Percentiles rank a stretch among this genome's conserved stretches.
Evolutionary conservation across 2,329 filamentous ascomycete genomes (phyloP).

Genomic region (Trichoderma arundinaceum): DNA sequence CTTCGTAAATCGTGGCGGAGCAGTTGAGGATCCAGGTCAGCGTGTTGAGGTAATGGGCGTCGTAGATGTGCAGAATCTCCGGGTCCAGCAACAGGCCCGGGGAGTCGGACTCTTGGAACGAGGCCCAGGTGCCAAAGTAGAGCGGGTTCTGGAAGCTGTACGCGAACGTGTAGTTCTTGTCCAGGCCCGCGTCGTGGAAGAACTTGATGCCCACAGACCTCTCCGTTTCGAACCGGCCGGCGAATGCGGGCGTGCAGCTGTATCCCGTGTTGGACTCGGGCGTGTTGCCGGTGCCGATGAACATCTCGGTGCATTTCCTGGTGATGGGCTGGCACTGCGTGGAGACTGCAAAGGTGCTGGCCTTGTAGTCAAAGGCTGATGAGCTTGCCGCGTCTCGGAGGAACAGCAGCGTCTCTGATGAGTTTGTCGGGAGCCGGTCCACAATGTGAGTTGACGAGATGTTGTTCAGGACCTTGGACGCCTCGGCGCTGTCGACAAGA

Average conservation of each 20-base stretch:
- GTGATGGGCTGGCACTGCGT: background rate
- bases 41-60: background rate
- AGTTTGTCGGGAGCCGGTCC: background rate
- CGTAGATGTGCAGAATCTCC: background rate
- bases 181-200: background rate
- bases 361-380: conserved; percentile 1
- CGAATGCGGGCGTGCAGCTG: background rate
- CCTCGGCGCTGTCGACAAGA: background rate
- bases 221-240: background rate
- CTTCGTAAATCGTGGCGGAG: background rate
- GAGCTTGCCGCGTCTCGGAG: background rate
- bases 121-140: background rate
- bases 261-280: background rate
- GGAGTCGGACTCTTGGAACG: background rate
- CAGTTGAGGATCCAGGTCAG: background rate
- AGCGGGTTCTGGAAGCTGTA: background rate
- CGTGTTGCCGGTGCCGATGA: background rate
- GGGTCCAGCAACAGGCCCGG: background rate
- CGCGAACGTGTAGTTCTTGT: background rate
- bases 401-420: background rate
- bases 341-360: background rate
- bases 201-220: background rate
- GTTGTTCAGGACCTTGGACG: background rate
- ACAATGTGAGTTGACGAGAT: background rate
- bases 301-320: background rate